Evolutionary conservation across 2,329 filamentous ascomycete species (phyloP).

Genomic region (Colletotrichum euphorbiae): DNA sequence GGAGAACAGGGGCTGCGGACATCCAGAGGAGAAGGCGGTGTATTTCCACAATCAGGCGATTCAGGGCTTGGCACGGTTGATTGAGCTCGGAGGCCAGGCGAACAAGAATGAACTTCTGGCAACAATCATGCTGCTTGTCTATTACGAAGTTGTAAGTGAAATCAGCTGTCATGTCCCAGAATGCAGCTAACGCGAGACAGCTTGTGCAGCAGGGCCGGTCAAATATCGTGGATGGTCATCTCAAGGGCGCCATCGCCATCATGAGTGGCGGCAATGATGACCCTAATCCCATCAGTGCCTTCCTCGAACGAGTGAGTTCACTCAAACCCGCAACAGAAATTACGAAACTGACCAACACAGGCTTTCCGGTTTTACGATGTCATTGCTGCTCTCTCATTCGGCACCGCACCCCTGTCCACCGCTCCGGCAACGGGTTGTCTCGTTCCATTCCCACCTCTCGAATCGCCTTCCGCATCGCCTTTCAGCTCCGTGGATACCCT

Average conservation of each 20-base stretch:
- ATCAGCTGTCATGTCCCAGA: too few relatives aligned
- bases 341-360: slow-evolving; percentile 48
- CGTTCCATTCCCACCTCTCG: slow-evolving; percentile 59
- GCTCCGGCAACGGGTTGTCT: slow-evolving; percentile 60
- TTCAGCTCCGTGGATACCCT: slow-evolving; percentile 67
- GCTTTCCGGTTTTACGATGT: slow-evolving; percentile 75
- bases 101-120: slow-evolving; percentile 69
- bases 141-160: slow-evolving; percentile 71
- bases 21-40: slow-evolving; percentile 65
- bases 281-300: slow-evolving; percentile 64
- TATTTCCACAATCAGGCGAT: slow-evolving; percentile 71
- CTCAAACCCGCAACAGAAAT: too few relatives aligned
- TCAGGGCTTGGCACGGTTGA: slow-evolving; percentile 66
- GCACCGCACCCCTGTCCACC: slow-evolving; percentile 66
- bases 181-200: slow-evolving; percentile 50
- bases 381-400: slow-evolving; percentile 71
- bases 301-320: slow-evolving; percentile 66
- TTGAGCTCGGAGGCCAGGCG: slow-evolving; percentile 62
- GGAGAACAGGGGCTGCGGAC: slow-evolving; percentile 66
- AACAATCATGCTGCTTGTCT: slow-evolving; percentile 71
- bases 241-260: slow-evolving; percentile 71
- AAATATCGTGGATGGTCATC: slow-evolving; percentile 70
- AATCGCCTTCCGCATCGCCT: slow-evolving; percentile 59
- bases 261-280: slow-evolving; percentile 62
- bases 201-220: slow-evolving; percentile 70